These are phyloP conservation scores for Hymenoscyphus occultus DNA, from an alignment of 2,329 filamentous ascomycete species.

Conservation along the genomic window DNA sequence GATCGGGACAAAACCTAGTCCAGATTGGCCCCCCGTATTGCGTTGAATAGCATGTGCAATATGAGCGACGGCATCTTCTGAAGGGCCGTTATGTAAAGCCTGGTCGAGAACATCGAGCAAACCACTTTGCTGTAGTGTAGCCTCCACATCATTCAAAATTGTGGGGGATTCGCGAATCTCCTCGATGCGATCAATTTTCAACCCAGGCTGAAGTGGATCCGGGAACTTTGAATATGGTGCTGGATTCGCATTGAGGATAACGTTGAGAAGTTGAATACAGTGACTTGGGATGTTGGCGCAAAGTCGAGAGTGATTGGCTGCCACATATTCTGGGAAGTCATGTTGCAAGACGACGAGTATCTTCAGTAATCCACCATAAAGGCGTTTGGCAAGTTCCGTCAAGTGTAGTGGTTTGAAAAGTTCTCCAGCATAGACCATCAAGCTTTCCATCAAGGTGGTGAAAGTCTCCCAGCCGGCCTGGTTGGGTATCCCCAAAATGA, in stretches of 20 bases:
- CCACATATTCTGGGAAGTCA: slow-evolving; percentile 90
- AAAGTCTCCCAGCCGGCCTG: slow-evolving; percentile 74
- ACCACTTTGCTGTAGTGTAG: slow-evolving; percentile 51
- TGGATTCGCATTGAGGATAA: slow-evolving; percentile 79
- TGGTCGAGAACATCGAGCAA: slow-evolving; percentile 59
- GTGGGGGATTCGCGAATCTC: slow-evolving; percentile 68
- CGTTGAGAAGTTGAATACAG: slow-evolving; percentile 83
- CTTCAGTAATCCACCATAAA: slow-evolving; percentile 81
- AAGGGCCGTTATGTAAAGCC: slow-evolving; percentile 58
- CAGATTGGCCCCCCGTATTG: slow-evolving; percentile 54
- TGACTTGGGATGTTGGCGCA: slow-evolving; percentile 78
- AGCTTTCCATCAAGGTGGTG: slow-evolving; percentile 67
- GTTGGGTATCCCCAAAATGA: slow-evolving; percentile 65
- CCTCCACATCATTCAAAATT: slow-evolving; percentile 58
- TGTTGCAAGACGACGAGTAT: slow-evolving; percentile 84
- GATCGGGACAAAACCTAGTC: slow-evolving; percentile 64
- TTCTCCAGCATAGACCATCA: slow-evolving; percentile 73
- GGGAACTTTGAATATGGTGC: slow-evolving; percentile 65
- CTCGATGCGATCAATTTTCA: slow-evolving; percentile 74
- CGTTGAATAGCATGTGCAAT: slow-evolving; percentile 71
- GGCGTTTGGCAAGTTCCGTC: slow-evolving; percentile 68
- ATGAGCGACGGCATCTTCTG: slow-evolving; percentile 71
- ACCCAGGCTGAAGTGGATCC: slow-evolving; percentile 67
- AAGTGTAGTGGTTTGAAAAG: slow-evolving; percentile 73
- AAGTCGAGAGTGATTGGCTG: slow-evolving; percentile 79